These are phyloP conservation scores for Fomitiporia mediterranea DNA, from an alignment of 1,284 basidiomycete genomes.

Conservation along the genomic window DNA sequence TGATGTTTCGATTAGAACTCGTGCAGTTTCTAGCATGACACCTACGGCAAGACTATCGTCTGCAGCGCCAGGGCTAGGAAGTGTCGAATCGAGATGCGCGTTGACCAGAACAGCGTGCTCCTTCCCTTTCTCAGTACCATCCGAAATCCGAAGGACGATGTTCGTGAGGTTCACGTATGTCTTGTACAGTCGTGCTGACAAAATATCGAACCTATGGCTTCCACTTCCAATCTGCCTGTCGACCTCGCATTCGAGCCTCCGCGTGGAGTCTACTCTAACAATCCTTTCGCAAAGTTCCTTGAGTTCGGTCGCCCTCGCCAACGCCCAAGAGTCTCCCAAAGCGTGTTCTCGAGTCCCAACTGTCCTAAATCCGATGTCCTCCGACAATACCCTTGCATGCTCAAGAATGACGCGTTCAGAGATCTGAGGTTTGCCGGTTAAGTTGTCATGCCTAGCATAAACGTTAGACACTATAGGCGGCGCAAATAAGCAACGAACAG, in stretches of 20 bases:
- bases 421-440: constrained; percentile 58
- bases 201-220: constrained; percentile 85
- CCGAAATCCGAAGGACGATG: constrained; percentile 83
- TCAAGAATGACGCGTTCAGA: constrained; percentile 65
- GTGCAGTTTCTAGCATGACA: constrained; percentile 87
- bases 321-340: constrained; percentile 80
- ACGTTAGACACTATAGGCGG: neutral
- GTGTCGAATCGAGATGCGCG: constrained; percentile 83
- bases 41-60: constrained; percentile 88
- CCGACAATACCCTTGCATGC: constrained; percentile 62
- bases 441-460: constrained; percentile 32
- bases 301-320: constrained; percentile 58
- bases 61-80: constrained; percentile 80
- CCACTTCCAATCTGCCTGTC: constrained; percentile 86
- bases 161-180: constrained; percentile 87
- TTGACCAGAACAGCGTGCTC: constrained; percentile 86
- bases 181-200: constrained; percentile 84
- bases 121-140: constrained; percentile 70
- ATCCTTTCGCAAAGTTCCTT: constrained; percentile 56
- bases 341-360: constrained; percentile 91
- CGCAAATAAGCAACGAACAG: constrained; percentile 18
- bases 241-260: constrained; percentile 79
- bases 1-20: constrained; percentile 74
- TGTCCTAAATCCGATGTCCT: constrained; percentile 87
- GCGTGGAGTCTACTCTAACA: constrained; percentile 39